phyloP scores from a whole-genome alignment of 1,284 basidiomycete species.

The Irpex sp. region DNA sequence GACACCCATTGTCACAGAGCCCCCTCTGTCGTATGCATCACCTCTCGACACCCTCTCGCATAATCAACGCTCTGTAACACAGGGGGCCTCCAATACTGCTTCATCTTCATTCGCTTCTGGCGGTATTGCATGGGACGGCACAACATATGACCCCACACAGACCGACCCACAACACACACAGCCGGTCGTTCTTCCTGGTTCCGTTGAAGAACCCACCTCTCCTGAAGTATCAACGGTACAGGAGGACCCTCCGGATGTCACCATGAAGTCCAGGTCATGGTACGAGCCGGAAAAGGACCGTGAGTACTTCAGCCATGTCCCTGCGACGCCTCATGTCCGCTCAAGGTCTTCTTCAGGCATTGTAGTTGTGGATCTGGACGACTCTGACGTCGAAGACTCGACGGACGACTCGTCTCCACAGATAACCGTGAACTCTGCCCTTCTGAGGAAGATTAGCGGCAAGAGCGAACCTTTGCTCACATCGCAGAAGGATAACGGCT shows the following conservation, averaged over 20 bases:
- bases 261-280: conserved; percentile 60
- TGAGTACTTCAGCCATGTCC: conserved; percentile 32
- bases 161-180: not conserved
- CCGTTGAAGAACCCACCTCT: conserved; percentile 43
- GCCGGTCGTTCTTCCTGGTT: conserved; percentile 31
- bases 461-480: conserved; percentile 10
- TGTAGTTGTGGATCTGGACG: conserved; percentile 60
- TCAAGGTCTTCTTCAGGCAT: conserved; percentile 38
- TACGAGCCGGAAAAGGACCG: conserved; percentile 69
- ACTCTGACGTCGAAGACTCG: conserved; percentile 37
- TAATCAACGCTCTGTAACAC: not conserved
- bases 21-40: not conserved
- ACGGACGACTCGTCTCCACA: conserved; percentile 16
- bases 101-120: conserved; percentile 5
- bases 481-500: conserved; percentile 14
- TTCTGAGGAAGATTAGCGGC: conserved; percentile 38
- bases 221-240: conserved; percentile 16
- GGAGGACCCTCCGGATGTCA: conserved; percentile 38
- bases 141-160: not conserved
- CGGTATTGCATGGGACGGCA: not conserved
- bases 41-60: not conserved
- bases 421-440: conserved; percentile 40
- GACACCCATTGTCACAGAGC: not conserved
- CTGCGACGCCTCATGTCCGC: not conserved
- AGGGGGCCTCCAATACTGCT: not conserved